phyloP scores from a whole-genome alignment of 768 basidiomycete species.

The Psilocybe tampanensis region DNA sequence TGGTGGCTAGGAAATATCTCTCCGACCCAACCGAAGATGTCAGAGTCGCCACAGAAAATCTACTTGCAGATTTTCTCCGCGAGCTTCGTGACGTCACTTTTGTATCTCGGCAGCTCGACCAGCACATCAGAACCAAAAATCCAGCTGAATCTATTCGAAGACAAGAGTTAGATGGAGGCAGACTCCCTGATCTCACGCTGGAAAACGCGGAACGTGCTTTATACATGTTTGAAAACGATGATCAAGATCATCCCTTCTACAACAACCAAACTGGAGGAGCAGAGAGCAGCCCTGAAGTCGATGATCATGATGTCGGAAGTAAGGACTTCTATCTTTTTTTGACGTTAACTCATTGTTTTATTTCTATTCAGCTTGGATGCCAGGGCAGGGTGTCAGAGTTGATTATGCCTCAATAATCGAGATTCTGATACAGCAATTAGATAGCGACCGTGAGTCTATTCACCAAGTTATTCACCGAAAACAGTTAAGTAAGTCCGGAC shows the following conservation, averaged over 20 bases:
- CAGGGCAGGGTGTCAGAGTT: conserved; percentile 91
- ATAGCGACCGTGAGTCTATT: conserved; percentile 69
- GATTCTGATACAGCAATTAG: conserved; percentile 86
- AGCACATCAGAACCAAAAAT: conserved; percentile 47
- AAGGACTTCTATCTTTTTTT: conserved; percentile 15
- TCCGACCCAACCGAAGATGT: conserved; percentile 96
- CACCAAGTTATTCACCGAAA: background rate
- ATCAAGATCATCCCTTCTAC: conserved; percentile 30
- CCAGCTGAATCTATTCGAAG: conserved; percentile 45
- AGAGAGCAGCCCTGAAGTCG: conserved; percentile 49
- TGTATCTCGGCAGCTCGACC: conserved; percentile 68
- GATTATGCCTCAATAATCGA: conserved; percentile 93
- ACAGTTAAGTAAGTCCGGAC: conserved; percentile 1
- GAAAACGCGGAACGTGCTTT: conserved; percentile 58
- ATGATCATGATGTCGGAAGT: conserved; percentile 71
- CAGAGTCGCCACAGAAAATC: conserved; percentile 84
- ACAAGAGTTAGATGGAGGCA: conserved; percentile 47
- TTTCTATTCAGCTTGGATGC: conserved; percentile 69
- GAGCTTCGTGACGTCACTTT: conserved; percentile 88
- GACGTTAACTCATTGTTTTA: conserved; percentile 11
- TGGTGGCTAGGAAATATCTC: conserved; percentile 76
- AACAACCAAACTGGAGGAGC: conserved; percentile 45
- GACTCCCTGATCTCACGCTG: conserved; percentile 59
- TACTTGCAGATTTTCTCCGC: conserved; percentile 85
- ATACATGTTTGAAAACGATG: conserved; percentile 58